Evolutionary conservation across 257 asterid species (phyloP).

Genomic region (Fraxinus excelsior): DNA sequence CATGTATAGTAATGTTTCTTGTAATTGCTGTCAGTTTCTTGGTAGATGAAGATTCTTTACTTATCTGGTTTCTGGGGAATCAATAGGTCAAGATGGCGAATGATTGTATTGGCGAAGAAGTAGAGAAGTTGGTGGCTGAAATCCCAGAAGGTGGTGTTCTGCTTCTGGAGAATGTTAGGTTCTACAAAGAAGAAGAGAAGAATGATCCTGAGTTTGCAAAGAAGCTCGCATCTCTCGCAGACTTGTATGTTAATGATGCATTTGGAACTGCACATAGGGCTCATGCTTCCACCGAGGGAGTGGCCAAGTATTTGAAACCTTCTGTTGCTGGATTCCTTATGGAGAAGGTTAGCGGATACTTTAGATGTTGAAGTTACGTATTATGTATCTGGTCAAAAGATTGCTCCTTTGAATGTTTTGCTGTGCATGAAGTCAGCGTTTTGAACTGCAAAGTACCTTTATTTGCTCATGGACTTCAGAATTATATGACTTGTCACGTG

Average conservation of each 20-base stretch:
- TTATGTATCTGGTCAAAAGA: not conserved
- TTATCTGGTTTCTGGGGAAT: not conserved
- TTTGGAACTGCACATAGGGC: conserved; percentile 84
- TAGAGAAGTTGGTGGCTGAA: conserved; percentile 64
- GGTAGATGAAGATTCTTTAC: conserved; percentile 3
- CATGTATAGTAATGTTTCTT: not conserved
- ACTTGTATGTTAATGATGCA: conserved; percentile 73
- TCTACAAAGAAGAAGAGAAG: conserved; percentile 60
- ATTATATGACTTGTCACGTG: not conserved
- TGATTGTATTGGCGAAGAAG: conserved; percentile 82
- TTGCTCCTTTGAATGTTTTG: not conserved
- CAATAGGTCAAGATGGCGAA: conserved; percentile 75
- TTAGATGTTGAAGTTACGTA: not conserved
- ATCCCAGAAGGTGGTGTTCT: conserved; percentile 77
- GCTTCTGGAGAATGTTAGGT: conserved; percentile 80
- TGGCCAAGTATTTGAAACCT: conserved; percentile 50
- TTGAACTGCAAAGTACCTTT: not conserved
- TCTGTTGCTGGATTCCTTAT: conserved; percentile 61
- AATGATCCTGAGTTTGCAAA: conserved; percentile 60
- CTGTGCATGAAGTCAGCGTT: not conserved
- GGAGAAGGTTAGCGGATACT: conserved; percentile 47
- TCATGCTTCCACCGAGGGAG: conserved; percentile 65
- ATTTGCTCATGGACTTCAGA: not conserved
- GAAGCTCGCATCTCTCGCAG: conserved; percentile 51
- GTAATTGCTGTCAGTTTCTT: not conserved